Conservation (phyloP, 768 basidiomycete genomes). For the Suillus decipiens region DNA sequence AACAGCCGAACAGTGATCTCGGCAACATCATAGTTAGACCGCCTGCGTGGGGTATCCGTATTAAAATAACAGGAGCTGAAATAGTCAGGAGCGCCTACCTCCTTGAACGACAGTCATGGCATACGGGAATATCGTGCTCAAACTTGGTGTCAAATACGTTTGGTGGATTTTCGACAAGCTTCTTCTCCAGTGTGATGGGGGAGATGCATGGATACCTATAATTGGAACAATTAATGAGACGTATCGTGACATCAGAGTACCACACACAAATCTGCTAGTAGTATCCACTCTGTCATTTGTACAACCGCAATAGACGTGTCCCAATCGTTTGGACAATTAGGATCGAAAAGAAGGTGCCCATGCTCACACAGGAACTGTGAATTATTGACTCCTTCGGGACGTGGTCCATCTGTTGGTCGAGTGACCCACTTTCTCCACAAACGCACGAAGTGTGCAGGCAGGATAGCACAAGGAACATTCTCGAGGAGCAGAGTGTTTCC, state of each 20-base stretch:
- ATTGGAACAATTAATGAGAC: conserved; percentile 22
- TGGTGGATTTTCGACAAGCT: conserved; percentile 23
- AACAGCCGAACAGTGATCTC: conserved; percentile 60
- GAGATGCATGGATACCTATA: conserved; percentile 60
- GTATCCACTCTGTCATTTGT: conserved; percentile 64
- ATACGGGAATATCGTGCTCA: conserved; percentile 53
- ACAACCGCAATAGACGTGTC: conserved; percentile 59
- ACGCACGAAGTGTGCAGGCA: conserved; percentile 63
- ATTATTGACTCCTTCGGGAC: conserved; percentile 68
- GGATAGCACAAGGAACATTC: conserved; percentile 54
- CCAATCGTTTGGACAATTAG: conserved; percentile 59
- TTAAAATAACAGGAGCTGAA: conserved; percentile 13
- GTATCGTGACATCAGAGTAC: conserved; percentile 13
- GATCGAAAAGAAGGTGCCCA: conserved; percentile 61
- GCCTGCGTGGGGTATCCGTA: conserved; percentile 20
- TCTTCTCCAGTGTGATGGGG: conserved; percentile 49
- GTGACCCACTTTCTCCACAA: conserved; percentile 72
- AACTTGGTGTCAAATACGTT: conserved; percentile 40
- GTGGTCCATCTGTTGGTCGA: conserved; percentile 51
- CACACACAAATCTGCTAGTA: conserved; percentile 58
- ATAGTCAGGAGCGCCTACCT: conserved; percentile 41
- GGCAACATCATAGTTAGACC: conserved; percentile 54
- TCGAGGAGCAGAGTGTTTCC: conserved; percentile 48
- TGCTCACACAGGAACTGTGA: conserved; percentile 68
- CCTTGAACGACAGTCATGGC: conserved; percentile 58